A percentile compares a stretch with the other conserved stretches of the same genome.
phyloP scores from a whole-genome alignment of 2,329 filamentous ascomycete genomes.

The Penicillium expansum region DNA sequence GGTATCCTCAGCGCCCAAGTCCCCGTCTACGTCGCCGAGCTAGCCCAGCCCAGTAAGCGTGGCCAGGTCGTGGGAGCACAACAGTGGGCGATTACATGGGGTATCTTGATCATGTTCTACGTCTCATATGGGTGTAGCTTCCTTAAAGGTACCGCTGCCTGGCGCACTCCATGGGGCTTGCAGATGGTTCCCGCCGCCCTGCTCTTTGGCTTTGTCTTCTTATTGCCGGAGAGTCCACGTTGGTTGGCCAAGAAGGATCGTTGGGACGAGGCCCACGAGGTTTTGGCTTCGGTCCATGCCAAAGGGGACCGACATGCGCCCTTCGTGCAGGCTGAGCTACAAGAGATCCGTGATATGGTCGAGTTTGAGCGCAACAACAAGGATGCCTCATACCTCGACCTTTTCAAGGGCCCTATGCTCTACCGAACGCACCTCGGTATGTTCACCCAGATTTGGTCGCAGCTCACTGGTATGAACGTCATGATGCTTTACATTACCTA shows the following conservation, averaged over 20 bases:
- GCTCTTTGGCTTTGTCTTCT: slow-evolving; percentile 54
- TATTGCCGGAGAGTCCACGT: slow-evolving; percentile 57
- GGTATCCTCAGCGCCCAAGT: slow-evolving; percentile 72
- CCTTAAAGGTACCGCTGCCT: slow-evolving; percentile 57
- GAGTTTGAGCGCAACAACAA: slow-evolving; percentile 70
- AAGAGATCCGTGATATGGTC: slow-evolving; percentile 71
- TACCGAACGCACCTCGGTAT: slow-evolving; percentile 70
- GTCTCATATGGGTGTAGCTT: slow-evolving; percentile 62
- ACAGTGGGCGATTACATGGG: slow-evolving; percentile 73
- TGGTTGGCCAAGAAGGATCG: slow-evolving; percentile 63
- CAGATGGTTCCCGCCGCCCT: slow-evolving; percentile 62
- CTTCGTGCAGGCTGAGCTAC: slow-evolving; percentile 65
- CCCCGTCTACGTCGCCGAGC: slow-evolving; percentile 67
- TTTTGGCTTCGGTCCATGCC: slow-evolving; percentile 59
- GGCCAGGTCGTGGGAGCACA: slow-evolving; percentile 67
- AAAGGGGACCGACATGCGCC: slow-evolving; percentile 62
- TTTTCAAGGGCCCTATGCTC: slow-evolving; percentile 70
- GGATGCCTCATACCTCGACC: slow-evolving; percentile 67
- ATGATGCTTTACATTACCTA: slow-evolving; percentile 68
- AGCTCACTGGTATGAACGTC: slow-evolving; percentile 73
- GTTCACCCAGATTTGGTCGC: slow-evolving; percentile 73
- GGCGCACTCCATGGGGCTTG: slow-evolving; percentile 64
- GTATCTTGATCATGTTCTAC: slow-evolving; percentile 67
- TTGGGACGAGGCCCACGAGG: slow-evolving; percentile 52
- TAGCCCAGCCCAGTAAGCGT: slow-evolving; percentile 56